Percentiles rank a stretch among this genome's conserved stretches.
Conservation (phyloP, 1,139 yeast genomes). For the Meyerozyma athensensis region DNA sequence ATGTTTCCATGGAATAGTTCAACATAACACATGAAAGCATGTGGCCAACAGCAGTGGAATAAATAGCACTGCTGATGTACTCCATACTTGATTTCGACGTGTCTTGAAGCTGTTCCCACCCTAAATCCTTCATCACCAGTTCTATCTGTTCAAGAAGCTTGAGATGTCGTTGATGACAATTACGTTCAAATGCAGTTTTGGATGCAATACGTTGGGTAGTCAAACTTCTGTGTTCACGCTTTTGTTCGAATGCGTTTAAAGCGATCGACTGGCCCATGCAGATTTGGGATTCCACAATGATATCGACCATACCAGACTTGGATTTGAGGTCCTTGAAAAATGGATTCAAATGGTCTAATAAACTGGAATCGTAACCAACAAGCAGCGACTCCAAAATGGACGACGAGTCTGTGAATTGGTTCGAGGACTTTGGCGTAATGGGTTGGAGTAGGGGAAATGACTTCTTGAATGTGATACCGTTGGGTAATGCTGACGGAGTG, state of each 20-base stretch:
- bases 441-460: not conserved
- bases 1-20: slow-evolving; percentile 19
- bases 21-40: slow-evolving; percentile 18
- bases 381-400: not conserved
- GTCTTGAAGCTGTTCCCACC: not conserved
- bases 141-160: not conserved
- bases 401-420: not conserved
- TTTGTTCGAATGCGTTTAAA: slow-evolving; percentile 12
- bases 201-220: not conserved
- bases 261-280: slow-evolving; percentile 19
- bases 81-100: not conserved
- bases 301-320: not conserved
- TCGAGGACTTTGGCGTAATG: not conserved
- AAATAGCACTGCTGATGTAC: not conserved
- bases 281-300: slow-evolving; percentile 6
- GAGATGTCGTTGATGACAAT: not conserved
- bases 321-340: not conserved
- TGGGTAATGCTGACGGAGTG: slow-evolving; percentile 2
- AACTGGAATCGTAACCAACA: not conserved
- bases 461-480: not conserved
- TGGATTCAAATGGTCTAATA: slow-evolving; percentile 1
- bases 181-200: not conserved
- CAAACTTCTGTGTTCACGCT: not conserved
- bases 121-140: not conserved
- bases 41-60: slow-evolving; percentile 3